Percentiles rank a stretch among this genome's conserved stretches.
Conservation (phyloP, 2,329 filamentous ascomycete genomes). For the Fusarium sp. region DNA sequence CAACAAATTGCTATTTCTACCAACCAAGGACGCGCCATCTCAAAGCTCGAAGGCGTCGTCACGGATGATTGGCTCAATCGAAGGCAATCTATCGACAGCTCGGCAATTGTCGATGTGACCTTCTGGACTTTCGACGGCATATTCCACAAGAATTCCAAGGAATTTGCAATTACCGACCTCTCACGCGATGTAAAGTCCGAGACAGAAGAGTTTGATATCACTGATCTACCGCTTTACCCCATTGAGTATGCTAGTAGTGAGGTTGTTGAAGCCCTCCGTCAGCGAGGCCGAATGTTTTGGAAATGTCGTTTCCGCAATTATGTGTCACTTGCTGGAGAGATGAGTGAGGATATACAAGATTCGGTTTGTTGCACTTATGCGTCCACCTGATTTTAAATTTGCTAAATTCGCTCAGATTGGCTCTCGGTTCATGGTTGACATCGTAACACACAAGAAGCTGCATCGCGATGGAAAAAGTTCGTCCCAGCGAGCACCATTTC, state of each 20-base stretch:
- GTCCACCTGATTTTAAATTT: fast-evolving
- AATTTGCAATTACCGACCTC: background rate
- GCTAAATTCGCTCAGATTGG: fast-evolving
- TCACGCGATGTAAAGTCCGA: background rate
- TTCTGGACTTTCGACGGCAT: background rate
- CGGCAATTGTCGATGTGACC: background rate
- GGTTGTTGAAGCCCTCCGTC: fast-evolving
- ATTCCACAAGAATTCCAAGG: background rate
- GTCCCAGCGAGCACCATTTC: background rate
- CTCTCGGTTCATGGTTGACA: slow-evolving; percentile 3
- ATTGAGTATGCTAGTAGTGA: fast-evolving
- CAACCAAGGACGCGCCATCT: background rate
- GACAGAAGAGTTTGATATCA: background rate
- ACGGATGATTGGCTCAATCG: background rate
- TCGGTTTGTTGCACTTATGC: background rate
- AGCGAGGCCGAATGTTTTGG: background rate
- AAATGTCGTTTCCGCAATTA: slow-evolving; percentile 4
- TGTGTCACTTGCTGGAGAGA: background rate
- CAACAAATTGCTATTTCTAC: background rate
- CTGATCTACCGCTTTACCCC: background rate
- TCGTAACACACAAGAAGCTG: background rate
- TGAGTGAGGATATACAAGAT: background rate
- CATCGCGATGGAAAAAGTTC: background rate
- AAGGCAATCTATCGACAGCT: too few relatives aligned
- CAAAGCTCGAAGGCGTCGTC: background rate